Percentiles rank a stretch among this genome's conserved stretches.
Conservation (phyloP, 2,329 filamentous ascomycete genomes). For the Hansfordia pulvinata region DNA sequence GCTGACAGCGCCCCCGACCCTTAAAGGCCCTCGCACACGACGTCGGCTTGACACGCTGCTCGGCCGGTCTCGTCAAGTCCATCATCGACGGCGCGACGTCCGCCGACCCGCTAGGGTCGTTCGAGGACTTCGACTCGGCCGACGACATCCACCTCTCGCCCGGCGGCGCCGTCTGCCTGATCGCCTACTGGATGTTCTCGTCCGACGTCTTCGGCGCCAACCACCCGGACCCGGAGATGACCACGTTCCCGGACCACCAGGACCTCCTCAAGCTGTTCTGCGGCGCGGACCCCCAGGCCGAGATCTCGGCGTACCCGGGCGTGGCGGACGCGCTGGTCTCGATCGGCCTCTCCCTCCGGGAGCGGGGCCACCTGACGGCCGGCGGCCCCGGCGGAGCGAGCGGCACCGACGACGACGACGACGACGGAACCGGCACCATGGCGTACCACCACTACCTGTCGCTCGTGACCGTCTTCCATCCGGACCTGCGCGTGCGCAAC, state of each 20-base stretch:
- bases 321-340: conserved; percentile 45
- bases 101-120: conserved; percentile 31
- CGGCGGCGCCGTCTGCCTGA: conserved; percentile 42
- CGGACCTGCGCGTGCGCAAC: conserved; percentile 37
- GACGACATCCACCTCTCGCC: conserved; percentile 43
- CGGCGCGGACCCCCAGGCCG: conserved; percentile 30
- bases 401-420: too few species aligned
- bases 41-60: conserved; percentile 36
- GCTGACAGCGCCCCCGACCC: conserved; percentile 4
- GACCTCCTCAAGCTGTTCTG: conserved; percentile 39
- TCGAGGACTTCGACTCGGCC: conserved; percentile 29
- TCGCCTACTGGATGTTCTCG: conserved; percentile 50
- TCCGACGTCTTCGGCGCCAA: conserved; percentile 46
- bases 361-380: conserved; percentile 29
- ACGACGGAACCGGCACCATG: conserved; percentile 33
- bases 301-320: conserved; percentile 35
- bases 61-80: conserved; percentile 30
- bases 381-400: too few species aligned
- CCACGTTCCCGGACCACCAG: conserved; percentile 47
- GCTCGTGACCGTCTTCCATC: conserved; percentile 43
- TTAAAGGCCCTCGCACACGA: conserved; percentile 47
- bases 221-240: conserved; percentile 35
- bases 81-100: conserved; percentile 25
- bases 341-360: conserved; percentile 45
- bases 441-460: conserved; percentile 46